Evolutionary conservation across 1,284 basidiomycete genomes (phyloP).

Genomic region (Agaricales sp.): DNA sequence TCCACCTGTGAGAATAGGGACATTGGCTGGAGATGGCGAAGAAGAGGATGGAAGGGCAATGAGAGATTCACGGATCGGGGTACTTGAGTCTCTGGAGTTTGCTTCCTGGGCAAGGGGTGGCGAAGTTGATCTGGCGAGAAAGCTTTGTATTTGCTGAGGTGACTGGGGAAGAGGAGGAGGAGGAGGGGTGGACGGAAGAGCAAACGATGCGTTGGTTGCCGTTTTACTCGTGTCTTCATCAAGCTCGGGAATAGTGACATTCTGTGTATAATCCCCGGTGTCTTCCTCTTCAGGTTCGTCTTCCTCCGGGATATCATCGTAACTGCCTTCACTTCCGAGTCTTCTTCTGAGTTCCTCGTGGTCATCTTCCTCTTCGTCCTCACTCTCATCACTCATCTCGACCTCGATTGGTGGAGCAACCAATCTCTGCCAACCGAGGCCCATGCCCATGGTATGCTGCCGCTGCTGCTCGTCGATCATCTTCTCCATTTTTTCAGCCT

Average conservation of each 20-base stretch:
- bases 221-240: neutral
- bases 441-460: constrained; percentile 30
- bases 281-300: neutral
- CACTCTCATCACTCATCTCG: constrained; percentile 76
- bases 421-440: constrained; percentile 21
- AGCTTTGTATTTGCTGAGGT: neutral
- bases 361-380: constrained; percentile 46
- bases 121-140: neutral
- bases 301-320: neutral
- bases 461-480: constrained; percentile 33
- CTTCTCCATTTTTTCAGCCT: constrained; percentile 37
- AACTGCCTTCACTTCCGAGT: constrained; percentile 19
- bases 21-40: neutral
- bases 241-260: neutral
- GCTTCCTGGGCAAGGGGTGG: neutral
- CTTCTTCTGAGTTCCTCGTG: constrained; percentile 23
- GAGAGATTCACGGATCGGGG: neutral
- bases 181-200: neutral
- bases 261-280: neutral
- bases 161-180: neutral
- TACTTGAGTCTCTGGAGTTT: neutral
- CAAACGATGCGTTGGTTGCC: neutral
- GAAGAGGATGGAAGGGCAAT: neutral
- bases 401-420: constrained; percentile 60
- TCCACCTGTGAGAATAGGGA: too few relatives aligned